Base-by-base conservation (phyloP, 2,329 filamentous ascomycete species). In the Thyridium curvatum region DNA sequence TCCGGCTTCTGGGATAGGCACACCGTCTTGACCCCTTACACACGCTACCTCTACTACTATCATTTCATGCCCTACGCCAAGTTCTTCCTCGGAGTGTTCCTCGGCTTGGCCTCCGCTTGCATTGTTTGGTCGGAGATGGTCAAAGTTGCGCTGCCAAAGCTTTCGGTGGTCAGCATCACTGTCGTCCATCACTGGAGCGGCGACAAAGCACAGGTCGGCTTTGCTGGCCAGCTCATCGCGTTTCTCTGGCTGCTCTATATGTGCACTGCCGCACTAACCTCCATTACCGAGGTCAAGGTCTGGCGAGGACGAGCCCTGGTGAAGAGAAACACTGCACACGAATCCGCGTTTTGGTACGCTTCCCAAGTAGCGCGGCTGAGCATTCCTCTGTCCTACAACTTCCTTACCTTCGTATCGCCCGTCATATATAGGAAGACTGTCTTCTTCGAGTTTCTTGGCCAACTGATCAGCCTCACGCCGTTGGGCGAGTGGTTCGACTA, bases 221-320 rank as follows among this genome's bases (percentile, higher is more conserved):
- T 97, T 50, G 84, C 82, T 3, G 88, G 89, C 4, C 93, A 98
- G 58, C 60, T 89, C 33, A 83, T 91, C 35, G 86, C 91, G 1
- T 82, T 88, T 3, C 68, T 79, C 12, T 98, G 93, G 93, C 82
- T 98, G 44, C 72, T 90, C 41, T 98, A 98, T 68, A 98, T 98
- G 93, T 94, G 86, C 59, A 73, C 85, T 12, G 89, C 89, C 34
- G 88, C 93, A 5, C 76, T 97, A 37, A 85, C 80, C 41, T 90
- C 89, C 8, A 82, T 98, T 54, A 88, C 84, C 12, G 88, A 95
- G 56, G 87, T 95, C 51, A 94, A 93, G 54, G 89, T 96, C n/a
- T 98, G 93, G 93, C 86, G 93, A 41, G 93, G 94, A 35, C 81
- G 93, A 28, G 91, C 93, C 0, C 71, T 98, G 6, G 91, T 97